Evolutionary conservation across 1,284 basidiomycete genomes (phyloP), one percentile per base, ranked within the genome.

Genomic region (Taiwanofungus camphoratus): DNA sequence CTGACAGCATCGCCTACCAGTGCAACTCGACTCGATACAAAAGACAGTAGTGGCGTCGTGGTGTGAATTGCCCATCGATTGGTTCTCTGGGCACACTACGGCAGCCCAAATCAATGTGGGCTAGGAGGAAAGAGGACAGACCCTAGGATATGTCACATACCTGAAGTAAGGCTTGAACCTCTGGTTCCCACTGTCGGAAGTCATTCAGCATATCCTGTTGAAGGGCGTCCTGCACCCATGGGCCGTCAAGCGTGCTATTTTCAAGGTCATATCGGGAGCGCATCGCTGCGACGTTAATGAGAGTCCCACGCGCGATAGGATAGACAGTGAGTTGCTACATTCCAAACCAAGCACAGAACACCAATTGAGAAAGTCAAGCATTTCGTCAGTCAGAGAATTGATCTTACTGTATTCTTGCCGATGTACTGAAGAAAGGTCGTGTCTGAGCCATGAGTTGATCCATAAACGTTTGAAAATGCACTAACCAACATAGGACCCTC

Each of bases 61-160:
- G 60, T 66, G 49, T 77, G 71, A 4, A 77, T 66, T 0, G 70
- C 76, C 77, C 77, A 79, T 41, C 66, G 54, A 12, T 61, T 69
- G 5, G 49, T 23, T 19, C 47, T 36, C n/a, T 52, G 32, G 26
- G 55, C 34, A 32, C 50, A 55, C 57, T 59, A 31, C 24, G 16
- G 18, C 15, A 11, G 5, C 9, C n/a, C n/a, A n/a, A n/a, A 27
- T 15, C 37, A 18, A 3, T n/a, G 21, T 29, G 18, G 18, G 36
- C 19, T 21, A 18, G 16, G 4, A 12, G n/a, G 16, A 15, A 22
- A 16, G 11, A 19, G 19, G 8, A n/a, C 20, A 26, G 15, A 24
- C 16, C n/a, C 19, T 3, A 3, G 22, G 34, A 24, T n/a, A 9
- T 21, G 7, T 29, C 6, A 42, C 53, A 38, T 45, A 74, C 73